phyloP scores from a whole-genome alignment of 2,329 filamentous ascomycete genomes.

The Geosmithia morbida region DNA sequence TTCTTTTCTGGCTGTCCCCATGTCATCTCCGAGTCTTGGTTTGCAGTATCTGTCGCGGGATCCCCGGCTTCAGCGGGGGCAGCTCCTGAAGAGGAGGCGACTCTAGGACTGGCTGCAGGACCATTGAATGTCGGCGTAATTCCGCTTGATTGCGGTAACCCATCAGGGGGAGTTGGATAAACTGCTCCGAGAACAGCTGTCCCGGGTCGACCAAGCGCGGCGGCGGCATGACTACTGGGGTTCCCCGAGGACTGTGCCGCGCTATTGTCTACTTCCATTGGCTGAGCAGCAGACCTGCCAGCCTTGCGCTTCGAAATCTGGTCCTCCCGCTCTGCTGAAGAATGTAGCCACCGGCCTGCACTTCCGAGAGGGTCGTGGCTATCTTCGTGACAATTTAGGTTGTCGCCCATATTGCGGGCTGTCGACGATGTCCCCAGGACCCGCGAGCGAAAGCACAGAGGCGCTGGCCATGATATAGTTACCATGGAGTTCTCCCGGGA shows the following conservation, averaged over 20 bases:
- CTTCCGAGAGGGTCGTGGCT: constrained; percentile 32
- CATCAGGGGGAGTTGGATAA: constrained; percentile 61
- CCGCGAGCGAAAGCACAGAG: constrained; percentile 36
- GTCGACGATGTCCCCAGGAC: constrained; percentile 21
- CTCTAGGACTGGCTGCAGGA: constrained; percentile 38
- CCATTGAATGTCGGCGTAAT: constrained; percentile 43
- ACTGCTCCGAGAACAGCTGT: constrained; percentile 36
- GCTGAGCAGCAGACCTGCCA: constrained; percentile 28
- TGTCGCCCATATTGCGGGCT: constrained; percentile 23
- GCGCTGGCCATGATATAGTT: constrained; percentile 38
- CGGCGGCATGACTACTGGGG: constrained; percentile 35
- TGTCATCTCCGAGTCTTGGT: constrained; percentile 4
- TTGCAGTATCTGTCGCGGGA: constrained; percentile 8
- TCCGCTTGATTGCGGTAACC: constrained; percentile 36
- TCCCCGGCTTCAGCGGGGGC: constrained; percentile 18
- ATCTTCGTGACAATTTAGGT: constrained; percentile 20
- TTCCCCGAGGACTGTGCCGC: constrained; percentile 23
- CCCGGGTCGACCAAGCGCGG: constrained; percentile 33
- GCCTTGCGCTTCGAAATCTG: constrained; percentile 30
- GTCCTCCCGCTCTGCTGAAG: constrained; percentile 29
- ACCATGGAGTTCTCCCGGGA: constrained; percentile 20
- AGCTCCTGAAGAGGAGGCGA: constrained; percentile 10
- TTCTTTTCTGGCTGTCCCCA: constrained; percentile 18
- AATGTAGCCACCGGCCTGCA: constrained; percentile 33
- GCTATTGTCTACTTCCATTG: constrained; percentile 26